A percentile compares a stretch with the other conserved stretches of the same genome.
These are phyloP conservation scores for Corylus americana DNA, from an alignment of 306 rosid species.

Conservation along the genomic window DNA sequence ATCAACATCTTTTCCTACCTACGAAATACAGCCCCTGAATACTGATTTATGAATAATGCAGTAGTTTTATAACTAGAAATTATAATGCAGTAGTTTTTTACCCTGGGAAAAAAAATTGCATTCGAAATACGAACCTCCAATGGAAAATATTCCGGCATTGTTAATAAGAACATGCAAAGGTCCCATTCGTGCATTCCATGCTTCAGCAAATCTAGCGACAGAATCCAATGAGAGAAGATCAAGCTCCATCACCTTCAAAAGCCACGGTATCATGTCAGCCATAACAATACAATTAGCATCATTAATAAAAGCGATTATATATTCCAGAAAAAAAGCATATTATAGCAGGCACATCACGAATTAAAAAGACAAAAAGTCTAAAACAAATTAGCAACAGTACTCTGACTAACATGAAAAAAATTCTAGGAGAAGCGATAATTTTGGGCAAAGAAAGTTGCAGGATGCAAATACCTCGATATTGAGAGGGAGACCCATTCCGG, in stretches of 20 bases:
- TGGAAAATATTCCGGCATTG: slow-evolving; percentile 96
- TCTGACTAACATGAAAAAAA: not conserved
- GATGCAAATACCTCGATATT: slow-evolving; percentile 72
- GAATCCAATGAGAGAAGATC: slow-evolving; percentile 96
- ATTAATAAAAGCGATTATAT: not conserved
- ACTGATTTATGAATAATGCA: not conserved
- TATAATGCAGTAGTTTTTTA: no score
- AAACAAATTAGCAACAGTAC: not conserved
- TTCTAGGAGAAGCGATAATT: not conserved
- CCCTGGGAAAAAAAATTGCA: not conserved
- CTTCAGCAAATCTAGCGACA: slow-evolving; percentile 75
- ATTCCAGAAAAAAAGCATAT: not conserved
- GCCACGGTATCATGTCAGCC: slow-evolving; percentile 27
- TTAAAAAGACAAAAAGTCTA: not conserved
- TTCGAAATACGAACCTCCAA: slow-evolving; percentile 64
- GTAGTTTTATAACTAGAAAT: not conserved
- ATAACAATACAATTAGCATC: not conserved
- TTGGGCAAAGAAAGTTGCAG: not conserved
- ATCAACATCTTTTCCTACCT: not conserved
- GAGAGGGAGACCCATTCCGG: slow-evolving; percentile 80
- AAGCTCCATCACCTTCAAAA: slow-evolving; percentile 76
- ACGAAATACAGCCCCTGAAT: not conserved
- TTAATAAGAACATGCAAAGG: slow-evolving; percentile 93
- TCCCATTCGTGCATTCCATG: slow-evolving; percentile 84
- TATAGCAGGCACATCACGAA: not conserved